A percentile compares a stretch with the other conserved stretches of the same genome.
Evolutionary conservation across 2,329 filamentous ascomycete species (phyloP).

Genomic region (Epichloe amarillans): DNA sequence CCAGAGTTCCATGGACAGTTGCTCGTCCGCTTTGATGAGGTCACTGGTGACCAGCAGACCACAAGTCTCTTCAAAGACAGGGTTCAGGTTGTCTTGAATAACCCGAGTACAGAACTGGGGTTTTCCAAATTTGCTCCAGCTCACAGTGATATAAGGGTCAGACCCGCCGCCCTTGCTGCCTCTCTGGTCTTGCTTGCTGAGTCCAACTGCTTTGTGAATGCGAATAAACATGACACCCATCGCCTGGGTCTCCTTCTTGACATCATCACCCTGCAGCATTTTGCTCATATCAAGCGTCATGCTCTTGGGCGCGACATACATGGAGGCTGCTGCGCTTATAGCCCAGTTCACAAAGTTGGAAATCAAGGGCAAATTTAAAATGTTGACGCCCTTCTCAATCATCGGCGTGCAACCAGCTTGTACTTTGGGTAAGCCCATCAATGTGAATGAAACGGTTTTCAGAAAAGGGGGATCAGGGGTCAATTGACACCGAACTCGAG

Average conservation of each 20-base stretch:
- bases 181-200: constrained; percentile 82
- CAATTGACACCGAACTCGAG: constrained; percentile 70
- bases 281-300: constrained; percentile 85
- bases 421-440: constrained; percentile 89
- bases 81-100: constrained; percentile 88
- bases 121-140: constrained; percentile 93
- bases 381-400: constrained; percentile 79
- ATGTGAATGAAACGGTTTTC: constrained; percentile 80
- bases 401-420: constrained; percentile 84
- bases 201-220: constrained; percentile 73
- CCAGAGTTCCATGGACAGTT: constrained; percentile 88
- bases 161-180: constrained; percentile 78
- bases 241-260: constrained; percentile 78
- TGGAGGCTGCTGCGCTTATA: constrained; percentile 70
- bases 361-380: constrained; percentile 82
- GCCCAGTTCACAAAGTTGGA: constrained; percentile 96
- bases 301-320: constrained; percentile 91
- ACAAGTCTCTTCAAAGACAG: constrained; percentile 79
- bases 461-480: constrained; percentile 90
- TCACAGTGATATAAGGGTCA: constrained; percentile 89
- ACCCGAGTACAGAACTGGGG: constrained; percentile 96
- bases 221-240: constrained; percentile 85
- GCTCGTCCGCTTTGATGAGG: constrained; percentile 85
- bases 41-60: constrained; percentile 79
- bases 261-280: constrained; percentile 80